These are phyloP conservation scores for Fraxinus velutina DNA, from an alignment of 305 asterid genomes.

Conservation along the genomic window DNA sequence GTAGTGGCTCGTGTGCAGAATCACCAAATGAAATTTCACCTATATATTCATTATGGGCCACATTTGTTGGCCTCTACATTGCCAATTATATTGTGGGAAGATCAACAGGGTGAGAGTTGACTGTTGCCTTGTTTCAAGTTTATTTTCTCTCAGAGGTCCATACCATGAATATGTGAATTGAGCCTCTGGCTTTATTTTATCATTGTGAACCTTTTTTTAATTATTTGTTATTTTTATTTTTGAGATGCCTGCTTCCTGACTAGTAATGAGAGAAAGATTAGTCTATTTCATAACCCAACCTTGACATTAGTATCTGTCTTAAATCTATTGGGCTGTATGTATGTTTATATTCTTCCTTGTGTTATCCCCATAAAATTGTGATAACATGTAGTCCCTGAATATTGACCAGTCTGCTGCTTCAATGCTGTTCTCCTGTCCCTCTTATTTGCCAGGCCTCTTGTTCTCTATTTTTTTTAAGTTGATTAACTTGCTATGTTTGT, in stretches of 20 bases:
- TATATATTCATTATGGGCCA: constrained; percentile 96
- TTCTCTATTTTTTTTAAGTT: neutral
- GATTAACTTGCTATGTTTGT: constrained; percentile 5
- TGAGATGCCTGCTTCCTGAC: neutral
- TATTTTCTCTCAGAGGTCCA: constrained; percentile 15
- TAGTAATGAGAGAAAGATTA: constrained; percentile 13
- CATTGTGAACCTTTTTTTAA: neutral
- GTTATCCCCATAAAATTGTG: neutral
- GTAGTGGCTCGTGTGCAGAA: constrained; percentile 76
- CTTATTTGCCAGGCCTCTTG: neutral
- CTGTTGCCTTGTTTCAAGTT: constrained; percentile 15
- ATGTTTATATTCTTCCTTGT: neutral
- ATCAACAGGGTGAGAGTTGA: constrained; percentile 83
- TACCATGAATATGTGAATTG: neutral
- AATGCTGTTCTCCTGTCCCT: neutral
- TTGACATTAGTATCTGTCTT: constrained; percentile 2
- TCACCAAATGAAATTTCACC: constrained; percentile 94
- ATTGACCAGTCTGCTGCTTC: neutral
- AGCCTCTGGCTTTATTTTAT: constrained; percentile 2
- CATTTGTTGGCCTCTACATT: constrained; percentile 95
- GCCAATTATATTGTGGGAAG: constrained; percentile 98
- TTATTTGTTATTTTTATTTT: neutral
- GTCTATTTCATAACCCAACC: constrained; percentile 2
- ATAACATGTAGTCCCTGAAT: neutral
- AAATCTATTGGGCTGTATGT: neutral